Percentiles rank a stretch among this genome's conserved stretches.
phyloP scores from a whole-genome alignment of 75 land plant genomes.

The Selaginella moellendorffii region DNA sequence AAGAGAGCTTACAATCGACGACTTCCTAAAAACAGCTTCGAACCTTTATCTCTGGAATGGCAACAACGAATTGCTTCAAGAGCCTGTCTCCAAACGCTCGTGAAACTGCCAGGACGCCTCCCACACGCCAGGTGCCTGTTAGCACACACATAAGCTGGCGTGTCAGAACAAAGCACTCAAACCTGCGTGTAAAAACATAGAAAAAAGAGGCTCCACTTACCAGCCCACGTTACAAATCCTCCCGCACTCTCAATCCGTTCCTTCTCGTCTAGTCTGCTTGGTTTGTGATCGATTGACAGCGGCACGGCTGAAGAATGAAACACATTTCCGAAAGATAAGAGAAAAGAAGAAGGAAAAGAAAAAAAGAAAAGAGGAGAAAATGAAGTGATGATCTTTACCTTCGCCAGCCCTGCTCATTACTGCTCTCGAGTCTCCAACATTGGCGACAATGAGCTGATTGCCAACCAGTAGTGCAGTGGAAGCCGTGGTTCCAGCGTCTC shows the following conservation, averaged over 20 bases:
- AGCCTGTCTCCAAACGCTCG: slow-evolving; percentile 78
- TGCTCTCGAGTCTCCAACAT: slow-evolving; percentile 90
- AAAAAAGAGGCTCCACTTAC: slow-evolving; percentile 13
- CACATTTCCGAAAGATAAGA: too few species aligned
- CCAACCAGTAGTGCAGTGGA: slow-evolving; percentile 90
- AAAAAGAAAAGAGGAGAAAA: too few species aligned
- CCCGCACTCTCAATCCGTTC: slow-evolving; percentile 82
- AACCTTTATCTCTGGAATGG: slow-evolving; percentile 77
- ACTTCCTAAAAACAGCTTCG: too few species aligned
- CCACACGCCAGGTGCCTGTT: slow-evolving; percentile 81
- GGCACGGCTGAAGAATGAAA: slow-evolving; percentile 53
- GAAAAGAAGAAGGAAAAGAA: too few species aligned
- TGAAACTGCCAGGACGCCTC: slow-evolving; percentile 83
- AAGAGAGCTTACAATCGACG: too few species aligned
- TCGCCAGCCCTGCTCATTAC: slow-evolving; percentile 75
- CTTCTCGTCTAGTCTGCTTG: slow-evolving; percentile 65
- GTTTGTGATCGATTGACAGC: slow-evolving; percentile 66
- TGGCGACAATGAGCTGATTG: slow-evolving; percentile 73
- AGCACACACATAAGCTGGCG: neutral
- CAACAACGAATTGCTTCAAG: slow-evolving; percentile 59
- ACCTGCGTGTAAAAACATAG: neutral
- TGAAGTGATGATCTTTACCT: too few species aligned
- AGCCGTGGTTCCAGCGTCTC: slow-evolving; percentile 97
- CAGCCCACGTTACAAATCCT: slow-evolving; percentile 76
- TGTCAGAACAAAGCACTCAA: too few species aligned